Base-by-base conservation (phyloP, 441 rosid genomes). In the California macrophylla region DNA sequence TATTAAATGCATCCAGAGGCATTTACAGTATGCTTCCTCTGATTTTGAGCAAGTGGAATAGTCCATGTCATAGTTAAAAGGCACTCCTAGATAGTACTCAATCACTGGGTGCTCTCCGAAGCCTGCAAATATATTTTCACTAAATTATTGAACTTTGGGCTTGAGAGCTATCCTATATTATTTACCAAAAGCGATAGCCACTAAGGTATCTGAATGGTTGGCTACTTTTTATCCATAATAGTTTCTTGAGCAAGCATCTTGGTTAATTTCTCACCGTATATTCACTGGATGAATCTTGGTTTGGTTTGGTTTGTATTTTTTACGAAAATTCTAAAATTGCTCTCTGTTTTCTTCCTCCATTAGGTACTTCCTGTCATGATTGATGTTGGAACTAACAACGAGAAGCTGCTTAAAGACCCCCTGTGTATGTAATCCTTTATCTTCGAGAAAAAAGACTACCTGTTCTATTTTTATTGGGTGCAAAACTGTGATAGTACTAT, bases 301-400 rank as follows among this genome's bases (percentile, higher is more conserved):
- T 29, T 26, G 10, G 3, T 24, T n/a, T n/a, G n/a, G n/a, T n/a
- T n/a, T n/a, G n/a, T n/a, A n/a, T 50, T 18, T 50, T 18, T 16
- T 21, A 21, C 9, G 10, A 4, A 4, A 20, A 54, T 20, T 54
- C 26, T 7, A 21, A 54, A 23, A 8, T 54, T 54, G 20, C 2
- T 54, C 28, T 21, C 26, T 58, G 63, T 58, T 24, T 24, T 23
- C 68, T 64, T 60, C 38, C 68, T 26, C 68, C 64, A 40, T 63
- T 81, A 94, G 99, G 99, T 92, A 70, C 97, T 94, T 75, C 99
- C 99, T 74, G 92, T 94, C 74, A 92, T 92, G 99, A 90, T 94
- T 84, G 99, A 94, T 81, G 93, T 94, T 77, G 99, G 98, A 78
- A 94, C 99, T 58, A 87, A 92, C 83, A 94, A 94, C 80, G 93